Evolutionary conservation across 148 eudicot genomes (phyloP).

Genomic region (Cornus florida): DNA sequence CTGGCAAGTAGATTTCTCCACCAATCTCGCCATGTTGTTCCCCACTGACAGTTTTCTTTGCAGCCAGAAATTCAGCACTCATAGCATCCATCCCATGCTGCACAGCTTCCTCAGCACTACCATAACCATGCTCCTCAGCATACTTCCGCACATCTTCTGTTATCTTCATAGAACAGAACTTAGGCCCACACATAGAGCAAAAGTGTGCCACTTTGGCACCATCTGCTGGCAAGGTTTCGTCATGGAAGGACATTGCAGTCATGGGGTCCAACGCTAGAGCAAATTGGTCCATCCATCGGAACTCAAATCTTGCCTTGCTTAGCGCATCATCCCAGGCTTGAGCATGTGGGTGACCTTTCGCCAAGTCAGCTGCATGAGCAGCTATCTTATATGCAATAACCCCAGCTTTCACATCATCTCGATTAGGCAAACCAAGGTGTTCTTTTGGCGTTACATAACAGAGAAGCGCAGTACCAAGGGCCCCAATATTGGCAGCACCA

Average conservation of each 20-base stretch:
- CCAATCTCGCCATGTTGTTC: slow-evolving; percentile 98
- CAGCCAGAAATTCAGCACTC: slow-evolving; percentile 92
- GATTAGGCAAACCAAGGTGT: slow-evolving; percentile 91
- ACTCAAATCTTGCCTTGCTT: slow-evolving; percentile 97
- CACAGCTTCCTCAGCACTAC: slow-evolving; percentile 90
- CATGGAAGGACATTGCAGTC: slow-evolving; percentile 98
- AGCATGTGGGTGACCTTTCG: slow-evolving; percentile 83
- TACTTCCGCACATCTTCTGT: slow-evolving; percentile 95
- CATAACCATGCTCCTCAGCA: slow-evolving; percentile 98
- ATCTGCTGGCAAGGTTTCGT: slow-evolving; percentile 89
- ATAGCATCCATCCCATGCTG: slow-evolving; percentile 88
- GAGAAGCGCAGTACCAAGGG: slow-evolving; percentile 93
- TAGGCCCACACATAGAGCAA: slow-evolving; percentile 99
- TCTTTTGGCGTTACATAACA: slow-evolving; percentile 99
- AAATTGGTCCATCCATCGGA: slow-evolving; percentile 98
- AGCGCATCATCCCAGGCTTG: slow-evolving; percentile 96
- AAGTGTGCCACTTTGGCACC: slow-evolving; percentile 99
- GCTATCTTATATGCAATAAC: slow-evolving; percentile 96
- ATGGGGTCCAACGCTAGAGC: slow-evolving; percentile 89
- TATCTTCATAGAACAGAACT: slow-evolving; percentile 98
- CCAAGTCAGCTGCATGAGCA: slow-evolving; percentile 97
- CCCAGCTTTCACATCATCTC: slow-evolving; percentile 96
- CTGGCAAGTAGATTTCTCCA: slow-evolving; percentile 97
- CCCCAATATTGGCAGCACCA: slow-evolving; percentile 98
- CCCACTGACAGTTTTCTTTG: slow-evolving; percentile 91